Conservation (phyloP, 768 basidiomycete genomes). For the Amanita molliuscula region DNA sequence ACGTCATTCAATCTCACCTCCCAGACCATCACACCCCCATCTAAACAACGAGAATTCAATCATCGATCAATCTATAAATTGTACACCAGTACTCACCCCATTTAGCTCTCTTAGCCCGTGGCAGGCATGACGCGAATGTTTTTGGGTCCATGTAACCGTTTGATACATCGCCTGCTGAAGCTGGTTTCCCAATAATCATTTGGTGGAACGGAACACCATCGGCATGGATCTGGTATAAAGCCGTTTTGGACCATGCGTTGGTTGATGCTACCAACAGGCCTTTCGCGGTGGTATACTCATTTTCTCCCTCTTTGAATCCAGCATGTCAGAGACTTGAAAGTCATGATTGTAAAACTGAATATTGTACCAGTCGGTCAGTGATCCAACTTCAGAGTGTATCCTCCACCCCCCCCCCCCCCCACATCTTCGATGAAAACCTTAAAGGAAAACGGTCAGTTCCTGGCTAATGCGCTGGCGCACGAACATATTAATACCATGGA, state of each 20-base stretch:
- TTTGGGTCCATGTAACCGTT: slow-evolving; percentile 8
- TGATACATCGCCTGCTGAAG: slow-evolving; percentile 14
- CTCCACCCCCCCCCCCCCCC: slow-evolving; percentile 41
- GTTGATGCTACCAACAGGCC: slow-evolving; percentile 12
- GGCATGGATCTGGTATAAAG: slow-evolving; percentile 34
- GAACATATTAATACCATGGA: slow-evolving; percentile 23
- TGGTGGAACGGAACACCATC: slow-evolving; percentile 37
- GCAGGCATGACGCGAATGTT: slow-evolving; percentile 14
- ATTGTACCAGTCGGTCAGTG: slow-evolving; percentile 56
- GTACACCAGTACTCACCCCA: neutral
- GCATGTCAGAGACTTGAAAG: neutral
- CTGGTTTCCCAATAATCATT: slow-evolving; percentile 53
- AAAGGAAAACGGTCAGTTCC: neutral
- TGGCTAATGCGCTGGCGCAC: neutral
- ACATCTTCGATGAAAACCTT: slow-evolving; percentile 33
- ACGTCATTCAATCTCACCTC: neutral
- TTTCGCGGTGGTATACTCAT: neutral
- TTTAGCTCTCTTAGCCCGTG: neutral
- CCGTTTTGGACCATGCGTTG: slow-evolving; percentile 34
- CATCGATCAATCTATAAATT: neutral
- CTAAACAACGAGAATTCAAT: neutral
- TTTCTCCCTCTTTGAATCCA: neutral
- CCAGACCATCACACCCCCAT: slow-evolving; percentile 1
- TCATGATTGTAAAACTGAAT: slow-evolving; percentile 26
- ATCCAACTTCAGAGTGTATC: slow-evolving; percentile 41